These are phyloP conservation scores for Ampelocalamus luodianensis DNA, from an alignment of 176 grass and related monocot genomes.

Conservation along the genomic window DNA sequence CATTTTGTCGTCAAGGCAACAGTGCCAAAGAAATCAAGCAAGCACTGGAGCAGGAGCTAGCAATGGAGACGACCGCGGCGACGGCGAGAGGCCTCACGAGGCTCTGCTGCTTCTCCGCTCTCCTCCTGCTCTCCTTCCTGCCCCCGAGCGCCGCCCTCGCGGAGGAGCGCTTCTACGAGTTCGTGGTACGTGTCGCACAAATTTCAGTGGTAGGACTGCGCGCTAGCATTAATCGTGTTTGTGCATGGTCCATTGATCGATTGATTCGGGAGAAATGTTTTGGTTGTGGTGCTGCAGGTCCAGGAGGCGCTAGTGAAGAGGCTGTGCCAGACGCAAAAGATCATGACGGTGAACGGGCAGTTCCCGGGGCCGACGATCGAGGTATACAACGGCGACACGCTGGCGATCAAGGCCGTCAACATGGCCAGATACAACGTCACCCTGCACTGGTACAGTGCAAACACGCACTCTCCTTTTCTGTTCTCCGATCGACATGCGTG, in stretches of 20 bases:
- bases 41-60: conserved; percentile 24
- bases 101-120: conserved; percentile 30
- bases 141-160: conserved; percentile 45
- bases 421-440: conserved; percentile 82
- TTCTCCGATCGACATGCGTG: too few relatives aligned
- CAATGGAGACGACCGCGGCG: conserved; percentile 15
- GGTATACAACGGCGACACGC: conserved; percentile 70
- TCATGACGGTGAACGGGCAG: conserved; percentile 86
- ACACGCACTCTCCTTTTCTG: too few relatives aligned
- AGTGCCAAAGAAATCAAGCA: neutral
- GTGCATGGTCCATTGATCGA: neutral
- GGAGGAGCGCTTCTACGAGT: conserved; percentile 83
- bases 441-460: conserved; percentile 47
- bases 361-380: conserved; percentile 82
- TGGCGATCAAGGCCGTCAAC: conserved; percentile 84
- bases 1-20: conserved; percentile 35
- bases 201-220: neutral
- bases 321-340: conserved; percentile 76
- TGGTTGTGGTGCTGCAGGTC: conserved; percentile 48
- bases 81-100: conserved; percentile 21
- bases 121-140: conserved; percentile 48
- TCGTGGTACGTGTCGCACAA: conserved; percentile 52
- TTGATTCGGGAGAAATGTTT: neutral
- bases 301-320: conserved; percentile 73
- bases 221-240: neutral